Conservation (phyloP, 495 filamentous ascomycete species). For the Podospora didyma region DNA sequence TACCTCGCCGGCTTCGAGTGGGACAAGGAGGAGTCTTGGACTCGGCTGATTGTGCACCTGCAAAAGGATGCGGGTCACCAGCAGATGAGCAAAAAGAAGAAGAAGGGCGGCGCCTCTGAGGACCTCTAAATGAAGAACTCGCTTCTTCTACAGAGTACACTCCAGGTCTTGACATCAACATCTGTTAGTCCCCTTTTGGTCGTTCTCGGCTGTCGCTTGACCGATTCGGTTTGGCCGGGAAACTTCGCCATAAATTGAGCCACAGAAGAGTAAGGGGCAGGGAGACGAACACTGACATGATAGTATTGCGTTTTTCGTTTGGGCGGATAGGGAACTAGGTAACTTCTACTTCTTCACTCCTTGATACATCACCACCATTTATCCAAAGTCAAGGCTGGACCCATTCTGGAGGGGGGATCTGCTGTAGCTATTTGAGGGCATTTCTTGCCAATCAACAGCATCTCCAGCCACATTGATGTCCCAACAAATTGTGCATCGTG, state of each 20-base stretch:
- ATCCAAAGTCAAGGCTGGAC: background rate
- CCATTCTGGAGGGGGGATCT: background rate
- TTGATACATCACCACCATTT: background rate
- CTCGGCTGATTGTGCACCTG: conserved; percentile 74
- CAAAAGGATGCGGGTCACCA: conserved; percentile 60
- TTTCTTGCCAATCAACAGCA: background rate
- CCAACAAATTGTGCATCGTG: no score
- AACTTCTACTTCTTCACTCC: background rate
- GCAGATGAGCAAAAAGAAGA: conserved; percentile 59
- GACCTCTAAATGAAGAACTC: conserved; percentile 29
- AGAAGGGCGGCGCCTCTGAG: conserved; percentile 58
- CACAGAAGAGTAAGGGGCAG: no score
- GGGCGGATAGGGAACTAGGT: background rate
- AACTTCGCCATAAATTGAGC: conserved; percentile 3
- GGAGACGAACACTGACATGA: no score
- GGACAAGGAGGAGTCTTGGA: conserved; percentile 79
- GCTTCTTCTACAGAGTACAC: background rate
- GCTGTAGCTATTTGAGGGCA: background rate
- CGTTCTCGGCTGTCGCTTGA: conserved; percentile 7
- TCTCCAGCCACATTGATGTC: background rate
- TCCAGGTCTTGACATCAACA: background rate
- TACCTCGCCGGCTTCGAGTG: conserved; percentile 91
- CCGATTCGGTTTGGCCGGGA: conserved; percentile 11
- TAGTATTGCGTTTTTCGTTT: no score
- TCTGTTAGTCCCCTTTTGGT: background rate